Percentiles rank a stretch among this genome's conserved stretches.
These are phyloP conservation scores for Malassezia slooffiae DNA, from an alignment of 1,284 basidiomycete species.

Conservation along the genomic window DNA sequence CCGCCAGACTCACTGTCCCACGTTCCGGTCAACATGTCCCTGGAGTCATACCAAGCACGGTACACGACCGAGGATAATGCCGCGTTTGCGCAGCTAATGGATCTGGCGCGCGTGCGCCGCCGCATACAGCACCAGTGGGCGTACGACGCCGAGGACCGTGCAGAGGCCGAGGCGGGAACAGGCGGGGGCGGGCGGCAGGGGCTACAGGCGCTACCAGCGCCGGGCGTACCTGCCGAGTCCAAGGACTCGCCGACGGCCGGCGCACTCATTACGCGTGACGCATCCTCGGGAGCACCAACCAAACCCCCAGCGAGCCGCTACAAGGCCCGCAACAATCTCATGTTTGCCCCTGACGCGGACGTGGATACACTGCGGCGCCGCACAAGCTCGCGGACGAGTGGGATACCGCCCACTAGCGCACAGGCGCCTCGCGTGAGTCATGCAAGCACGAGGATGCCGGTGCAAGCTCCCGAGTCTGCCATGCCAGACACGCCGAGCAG, in stretches of 20 bases:
- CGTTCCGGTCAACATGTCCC: slow-evolving; percentile 16
- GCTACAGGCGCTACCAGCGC: background rate
- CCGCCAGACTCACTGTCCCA: too few relatives aligned
- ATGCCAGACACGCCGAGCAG: slow-evolving; percentile 23
- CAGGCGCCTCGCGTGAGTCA: background rate
- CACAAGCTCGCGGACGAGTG: background rate
- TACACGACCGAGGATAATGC: slow-evolving; percentile 46
- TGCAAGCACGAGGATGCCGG: slow-evolving; percentile 1
- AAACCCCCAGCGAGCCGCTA: too few relatives aligned
- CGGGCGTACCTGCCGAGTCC: slow-evolving; percentile 11
- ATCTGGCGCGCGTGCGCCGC: slow-evolving; percentile 23
- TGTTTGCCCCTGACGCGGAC: slow-evolving; percentile 31
- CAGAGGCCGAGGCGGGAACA: too few relatives aligned
- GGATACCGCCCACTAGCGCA: background rate
- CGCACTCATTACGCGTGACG: background rate
- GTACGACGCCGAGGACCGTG: slow-evolving; percentile 23
- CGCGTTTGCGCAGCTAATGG: slow-evolving; percentile 32
- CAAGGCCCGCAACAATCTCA: slow-evolving; percentile 28
- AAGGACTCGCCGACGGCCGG: slow-evolving; percentile 12
- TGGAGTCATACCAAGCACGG: slow-evolving; percentile 27
- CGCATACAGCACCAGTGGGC: slow-evolving; percentile 27
- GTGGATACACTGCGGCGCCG: slow-evolving; percentile 6
- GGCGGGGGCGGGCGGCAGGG: background rate
- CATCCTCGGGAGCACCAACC: slow-evolving; percentile 6
- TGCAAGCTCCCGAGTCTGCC: background rate